phyloP scores from a whole-genome alignment of 1,139 yeast genomes.

The Scheffersomyces lignicola region DNA sequence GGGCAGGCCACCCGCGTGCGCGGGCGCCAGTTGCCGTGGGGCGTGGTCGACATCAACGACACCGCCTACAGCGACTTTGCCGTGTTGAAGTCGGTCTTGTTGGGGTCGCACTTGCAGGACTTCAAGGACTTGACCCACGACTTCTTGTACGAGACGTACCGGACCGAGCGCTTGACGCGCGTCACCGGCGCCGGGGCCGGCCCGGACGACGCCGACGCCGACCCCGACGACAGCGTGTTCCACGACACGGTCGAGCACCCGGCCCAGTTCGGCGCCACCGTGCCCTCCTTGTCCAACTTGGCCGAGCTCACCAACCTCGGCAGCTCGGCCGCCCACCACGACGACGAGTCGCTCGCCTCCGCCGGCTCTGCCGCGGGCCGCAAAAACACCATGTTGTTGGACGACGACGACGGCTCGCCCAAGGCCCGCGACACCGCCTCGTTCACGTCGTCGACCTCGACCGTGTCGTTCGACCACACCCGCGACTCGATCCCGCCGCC shows the following conservation, averaged over 20 bases:
- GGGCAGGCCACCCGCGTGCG: conserved; percentile 59
- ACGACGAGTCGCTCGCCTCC: conserved; percentile 24
- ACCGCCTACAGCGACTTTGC: conserved; percentile 81
- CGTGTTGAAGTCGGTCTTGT: conserved; percentile 75
- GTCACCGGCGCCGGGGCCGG: conserved; percentile 39
- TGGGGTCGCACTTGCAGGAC: conserved; percentile 92
- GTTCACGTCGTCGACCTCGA: conserved; percentile 33
- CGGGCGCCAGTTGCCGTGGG: conserved; percentile 95
- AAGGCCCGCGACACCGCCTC: conserved; percentile 29
- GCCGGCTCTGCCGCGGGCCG: conserved; percentile 22
- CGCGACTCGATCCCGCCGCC: not conserved
- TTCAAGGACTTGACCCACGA: conserved; percentile 93
- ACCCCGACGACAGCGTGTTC: conserved; percentile 20
- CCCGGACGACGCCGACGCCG: conserved; percentile 25
- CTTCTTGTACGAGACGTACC: conserved; percentile 84
- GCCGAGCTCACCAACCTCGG: conserved; percentile 50
- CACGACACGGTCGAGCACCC: conserved; percentile 31
- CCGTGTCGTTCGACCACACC: conserved; percentile 24
- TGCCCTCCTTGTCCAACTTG: conserved; percentile 64
- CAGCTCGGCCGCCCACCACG: conserved; percentile 12
- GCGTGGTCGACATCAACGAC: conserved; percentile 79
- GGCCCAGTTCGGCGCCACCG: conserved; percentile 22
- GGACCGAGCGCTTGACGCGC: conserved; percentile 76
- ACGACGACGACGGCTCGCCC: conserved; percentile 24
- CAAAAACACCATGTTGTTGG: conserved; percentile 35